A percentile compares a stretch with the other conserved stretches of the same genome.
These are phyloP conservation scores for Clarireedia homoeocarpa DNA, from an alignment of 2,329 filamentous ascomycete genomes.

Conservation along the genomic window DNA sequence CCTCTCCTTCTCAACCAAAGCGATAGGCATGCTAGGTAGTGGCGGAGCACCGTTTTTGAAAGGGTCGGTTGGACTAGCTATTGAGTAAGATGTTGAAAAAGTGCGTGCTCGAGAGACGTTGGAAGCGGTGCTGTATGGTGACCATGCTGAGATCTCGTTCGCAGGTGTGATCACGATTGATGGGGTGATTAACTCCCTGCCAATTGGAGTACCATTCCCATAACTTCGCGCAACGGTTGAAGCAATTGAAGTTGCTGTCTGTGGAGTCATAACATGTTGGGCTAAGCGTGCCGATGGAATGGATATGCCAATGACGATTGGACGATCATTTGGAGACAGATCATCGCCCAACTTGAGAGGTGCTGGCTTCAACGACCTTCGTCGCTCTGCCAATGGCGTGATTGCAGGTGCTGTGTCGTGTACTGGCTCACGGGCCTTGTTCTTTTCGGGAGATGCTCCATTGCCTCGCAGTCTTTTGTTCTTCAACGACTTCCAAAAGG, in stretches of 20 bases:
- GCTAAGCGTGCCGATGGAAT: constrained; percentile 46
- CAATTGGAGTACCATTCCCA: constrained; percentile 16
- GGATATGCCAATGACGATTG: constrained; percentile 65
- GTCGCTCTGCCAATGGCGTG: constrained; percentile 1
- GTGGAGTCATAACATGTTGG: constrained; percentile 43
- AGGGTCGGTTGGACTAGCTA: constrained; percentile 36
- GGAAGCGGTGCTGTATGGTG: constrained; percentile 19
- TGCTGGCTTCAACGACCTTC: constrained; percentile 7
- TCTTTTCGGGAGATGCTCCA: constrained; percentile 8
- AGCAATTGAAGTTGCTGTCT: constrained; percentile 30
- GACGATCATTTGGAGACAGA: constrained; percentile 60
- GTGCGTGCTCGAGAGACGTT: constrained; percentile 11
- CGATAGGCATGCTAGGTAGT: constrained; percentile 46
- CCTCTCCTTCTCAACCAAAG: constrained; percentile 24
- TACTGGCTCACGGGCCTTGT: neutral
- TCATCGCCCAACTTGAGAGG: constrained; percentile 30
- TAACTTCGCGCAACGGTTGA: constrained; percentile 21
- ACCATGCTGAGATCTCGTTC: constrained; percentile 31
- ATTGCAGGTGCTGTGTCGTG: neutral
- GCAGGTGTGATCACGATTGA: constrained; percentile 47
- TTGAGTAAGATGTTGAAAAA: constrained; percentile 45
- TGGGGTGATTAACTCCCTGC: constrained; percentile 33
- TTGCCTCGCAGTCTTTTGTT: constrained; percentile 14
- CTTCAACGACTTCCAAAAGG: constrained; percentile 27
- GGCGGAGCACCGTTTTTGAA: constrained; percentile 43